These are phyloP conservation scores for Aureobasidium pullulans DNA, from an alignment of 2,329 filamentous ascomycete species.

Conservation along the genomic window DNA sequence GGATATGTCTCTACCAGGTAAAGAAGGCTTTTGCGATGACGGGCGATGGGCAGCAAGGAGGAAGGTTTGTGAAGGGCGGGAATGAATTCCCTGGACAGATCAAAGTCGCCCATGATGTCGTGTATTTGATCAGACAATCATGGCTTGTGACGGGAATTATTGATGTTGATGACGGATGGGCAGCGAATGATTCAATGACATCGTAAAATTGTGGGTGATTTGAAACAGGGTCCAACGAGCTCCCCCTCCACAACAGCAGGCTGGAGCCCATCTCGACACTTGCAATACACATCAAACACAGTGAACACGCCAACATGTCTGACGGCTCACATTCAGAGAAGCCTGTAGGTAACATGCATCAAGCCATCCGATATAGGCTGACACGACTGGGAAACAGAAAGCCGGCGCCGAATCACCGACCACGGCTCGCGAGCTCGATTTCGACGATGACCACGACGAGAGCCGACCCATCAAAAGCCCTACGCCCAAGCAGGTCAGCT, in stretches of 20 bases:
- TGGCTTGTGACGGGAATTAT: too few species aligned
- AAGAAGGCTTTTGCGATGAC: conserved; percentile 69
- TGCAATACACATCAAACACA: not conserved
- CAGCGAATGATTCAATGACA: not conserved
- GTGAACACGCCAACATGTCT: conserved; percentile 1
- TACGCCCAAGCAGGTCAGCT: conserved; percentile 39
- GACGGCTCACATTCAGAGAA: conserved; percentile 7
- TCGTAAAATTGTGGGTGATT: not conserved
- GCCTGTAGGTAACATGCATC: not conserved
- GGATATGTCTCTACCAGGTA: conserved; percentile 80
- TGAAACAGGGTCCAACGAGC: not conserved
- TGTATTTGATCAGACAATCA: not conserved
- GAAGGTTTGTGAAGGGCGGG: conserved; percentile 80
- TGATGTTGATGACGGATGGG: not conserved
- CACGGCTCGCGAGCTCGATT: conserved; percentile 33
- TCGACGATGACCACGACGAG: conserved; percentile 56
- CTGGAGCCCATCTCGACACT: not conserved
- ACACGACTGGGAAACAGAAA: conserved; percentile 8
- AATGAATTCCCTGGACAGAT: conserved; percentile 48
- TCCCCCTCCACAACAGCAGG: not conserved
- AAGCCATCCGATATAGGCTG: not conserved
- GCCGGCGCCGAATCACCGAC: conserved; percentile 27
- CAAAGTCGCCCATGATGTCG: conserved; percentile 27
- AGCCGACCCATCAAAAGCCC: conserved; percentile 32
- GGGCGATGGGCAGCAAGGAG: conserved; percentile 76